Evolutionary conservation across 1,284 basidiomycete genomes (phyloP).

Genomic region (Grifola frondosa): DNA sequence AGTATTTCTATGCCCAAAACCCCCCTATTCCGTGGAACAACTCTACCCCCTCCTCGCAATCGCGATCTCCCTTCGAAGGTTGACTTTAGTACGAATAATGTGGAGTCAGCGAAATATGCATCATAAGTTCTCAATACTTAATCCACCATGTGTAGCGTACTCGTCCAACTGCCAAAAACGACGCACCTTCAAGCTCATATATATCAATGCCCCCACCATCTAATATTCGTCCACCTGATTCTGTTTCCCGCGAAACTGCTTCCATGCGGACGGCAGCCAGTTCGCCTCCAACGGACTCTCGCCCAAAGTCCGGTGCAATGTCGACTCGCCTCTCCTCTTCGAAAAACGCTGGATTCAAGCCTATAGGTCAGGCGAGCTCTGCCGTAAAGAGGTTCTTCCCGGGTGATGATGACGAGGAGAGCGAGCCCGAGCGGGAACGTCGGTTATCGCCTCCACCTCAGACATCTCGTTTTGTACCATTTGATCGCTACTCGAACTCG

Average conservation of each 20-base stretch:
- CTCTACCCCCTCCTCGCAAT: constrained; percentile 1
- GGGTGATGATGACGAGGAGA: constrained; percentile 62
- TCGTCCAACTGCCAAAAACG: too few relatives aligned
- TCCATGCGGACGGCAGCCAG: too few relatives aligned
- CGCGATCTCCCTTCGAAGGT: background rate
- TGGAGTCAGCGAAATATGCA: too few relatives aligned
- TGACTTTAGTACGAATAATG: too few relatives aligned
- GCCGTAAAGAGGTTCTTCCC: constrained; percentile 74
- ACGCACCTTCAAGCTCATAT: too few relatives aligned
- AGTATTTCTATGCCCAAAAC: constrained; percentile 35
- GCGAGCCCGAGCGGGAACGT: constrained; percentile 15
- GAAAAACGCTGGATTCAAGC: constrained; percentile 60
- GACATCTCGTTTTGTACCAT: background rate
- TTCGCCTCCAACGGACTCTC: constrained; percentile 1
- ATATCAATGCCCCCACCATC: too few relatives aligned
- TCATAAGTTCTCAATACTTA: too few relatives aligned
- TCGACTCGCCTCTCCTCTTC: constrained; percentile 11
- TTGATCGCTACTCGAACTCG: background rate
- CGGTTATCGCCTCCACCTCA: constrained; percentile 3
- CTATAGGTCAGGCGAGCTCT: constrained; percentile 55
- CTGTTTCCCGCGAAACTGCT: too few relatives aligned
- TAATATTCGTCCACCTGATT: too few relatives aligned
- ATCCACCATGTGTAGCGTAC: too few relatives aligned
- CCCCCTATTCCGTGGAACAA: constrained; percentile 11
- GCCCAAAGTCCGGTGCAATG: constrained; percentile 2